Conservation (phyloP, 164 flowering plant species). For the Protea cynaroides region DNA sequence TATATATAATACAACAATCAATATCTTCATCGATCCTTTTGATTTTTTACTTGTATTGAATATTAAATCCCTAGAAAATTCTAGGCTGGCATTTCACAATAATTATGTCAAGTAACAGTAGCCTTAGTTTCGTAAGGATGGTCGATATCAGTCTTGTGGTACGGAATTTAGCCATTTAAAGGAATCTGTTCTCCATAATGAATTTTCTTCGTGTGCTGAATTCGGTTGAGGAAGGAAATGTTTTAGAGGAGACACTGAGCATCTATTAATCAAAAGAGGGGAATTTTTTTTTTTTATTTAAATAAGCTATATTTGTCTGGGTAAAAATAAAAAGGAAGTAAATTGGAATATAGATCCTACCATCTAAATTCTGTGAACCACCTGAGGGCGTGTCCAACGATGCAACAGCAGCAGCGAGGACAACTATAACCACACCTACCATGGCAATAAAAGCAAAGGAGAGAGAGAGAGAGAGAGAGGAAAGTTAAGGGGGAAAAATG, state of each 20-base stretch:
- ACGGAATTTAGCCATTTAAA: conserved; percentile 3
- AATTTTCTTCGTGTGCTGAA: conserved; percentile 2
- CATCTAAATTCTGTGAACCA: conserved; percentile 29
- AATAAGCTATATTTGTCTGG: background rate
- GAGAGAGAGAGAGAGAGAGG: conserved; percentile 10
- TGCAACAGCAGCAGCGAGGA: conserved; percentile 35
- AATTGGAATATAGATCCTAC: conserved; percentile 18
- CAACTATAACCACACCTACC: conserved; percentile 33
- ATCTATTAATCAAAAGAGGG: background rate
- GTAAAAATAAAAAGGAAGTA: background rate
- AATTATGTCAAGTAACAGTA: background rate
- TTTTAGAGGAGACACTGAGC: background rate
- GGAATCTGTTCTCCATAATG: conserved; percentile 8
- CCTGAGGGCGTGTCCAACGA: conserved; percentile 40
- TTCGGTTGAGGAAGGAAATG: conserved; percentile 1
- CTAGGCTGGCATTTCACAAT: no score
- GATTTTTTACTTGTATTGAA: no score
- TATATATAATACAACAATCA: no score
- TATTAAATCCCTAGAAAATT: no score
- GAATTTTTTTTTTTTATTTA: no score
- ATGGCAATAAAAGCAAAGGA: conserved; percentile 15
- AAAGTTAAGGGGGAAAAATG: conserved; percentile 3
- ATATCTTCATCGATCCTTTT: no score
- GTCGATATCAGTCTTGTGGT: conserved; percentile 4
- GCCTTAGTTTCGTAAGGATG: conserved; percentile 1